phyloP scores from a whole-genome alignment of 2,329 filamentous ascomycete genomes.

The Sordariomycetes sp. region DNA sequence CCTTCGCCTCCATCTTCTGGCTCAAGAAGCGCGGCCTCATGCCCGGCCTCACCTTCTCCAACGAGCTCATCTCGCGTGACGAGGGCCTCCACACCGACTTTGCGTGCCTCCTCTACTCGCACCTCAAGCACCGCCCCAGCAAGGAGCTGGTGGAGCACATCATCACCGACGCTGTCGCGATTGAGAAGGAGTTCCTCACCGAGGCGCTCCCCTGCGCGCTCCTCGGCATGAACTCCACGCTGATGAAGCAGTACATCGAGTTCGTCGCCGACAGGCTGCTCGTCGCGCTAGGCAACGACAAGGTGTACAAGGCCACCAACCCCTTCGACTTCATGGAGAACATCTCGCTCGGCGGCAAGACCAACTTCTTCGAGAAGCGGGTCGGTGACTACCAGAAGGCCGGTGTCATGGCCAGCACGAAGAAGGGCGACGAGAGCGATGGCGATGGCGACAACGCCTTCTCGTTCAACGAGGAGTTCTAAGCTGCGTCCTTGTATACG shows the following conservation, averaged over 20 bases:
- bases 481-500: constrained; percentile 27
- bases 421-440: constrained; percentile 52
- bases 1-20: constrained; percentile 99
- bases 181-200: constrained; percentile 96
- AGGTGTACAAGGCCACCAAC: constrained; percentile 86
- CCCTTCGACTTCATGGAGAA: constrained; percentile 99
- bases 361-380: constrained; percentile 99
- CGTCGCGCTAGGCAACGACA: constrained; percentile 84
- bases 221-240: constrained; percentile 90
- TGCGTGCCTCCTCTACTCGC: constrained; percentile 94
- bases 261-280: constrained; percentile 96
- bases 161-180: constrained; percentile 85
- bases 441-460: constrained; percentile 47
- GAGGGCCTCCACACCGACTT: constrained; percentile 99
- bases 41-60: constrained; percentile 97
- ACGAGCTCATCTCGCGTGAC: constrained; percentile 98
- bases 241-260: constrained; percentile 99
- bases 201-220: constrained; percentile 88
- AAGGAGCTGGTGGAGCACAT: constrained; percentile 74
- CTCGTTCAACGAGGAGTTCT: constrained; percentile 94
- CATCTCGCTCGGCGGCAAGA: constrained; percentile 97
- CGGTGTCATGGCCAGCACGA: constrained; percentile 89
- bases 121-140: constrained; percentile 83
- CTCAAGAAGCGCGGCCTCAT: constrained; percentile 99
- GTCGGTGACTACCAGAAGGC: constrained; percentile 99